A percentile compares a stretch with the other conserved stretches of the same genome.
Conservation (phyloP, 1,139 yeast species). For the Taiozyma sp. region DNA sequence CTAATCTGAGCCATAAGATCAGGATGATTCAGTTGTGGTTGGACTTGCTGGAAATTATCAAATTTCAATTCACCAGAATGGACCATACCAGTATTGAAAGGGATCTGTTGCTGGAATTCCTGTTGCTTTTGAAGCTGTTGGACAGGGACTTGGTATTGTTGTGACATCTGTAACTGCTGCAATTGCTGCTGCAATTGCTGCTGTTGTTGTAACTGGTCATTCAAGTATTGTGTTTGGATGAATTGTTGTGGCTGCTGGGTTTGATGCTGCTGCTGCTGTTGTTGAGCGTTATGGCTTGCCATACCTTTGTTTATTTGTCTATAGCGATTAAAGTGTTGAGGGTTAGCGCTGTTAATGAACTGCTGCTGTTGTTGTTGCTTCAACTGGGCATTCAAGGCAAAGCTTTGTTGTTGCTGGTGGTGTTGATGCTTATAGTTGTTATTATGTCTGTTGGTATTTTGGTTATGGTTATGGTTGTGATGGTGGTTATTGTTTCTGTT, state of each 20-base stretch:
- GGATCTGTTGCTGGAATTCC: not conserved
- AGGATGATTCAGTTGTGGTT: constrained; percentile 4
- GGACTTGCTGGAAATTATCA: constrained; percentile 9
- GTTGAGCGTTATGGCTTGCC: constrained; percentile 2
- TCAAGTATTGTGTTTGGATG: constrained; percentile 3
- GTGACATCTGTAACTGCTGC: constrained; percentile 4
- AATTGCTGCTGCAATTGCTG: constrained; percentile 4
- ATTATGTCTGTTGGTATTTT: constrained; percentile 8
- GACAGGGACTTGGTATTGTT: not conserved
- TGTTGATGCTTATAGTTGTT: constrained; percentile 18
- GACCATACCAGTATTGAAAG: not conserved
- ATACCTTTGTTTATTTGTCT: constrained; percentile 14
- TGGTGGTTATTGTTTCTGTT: constrained; percentile 13
- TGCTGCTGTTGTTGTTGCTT: constrained; percentile 22
- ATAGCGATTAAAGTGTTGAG: constrained; percentile 6
- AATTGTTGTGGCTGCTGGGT: constrained; percentile 10
- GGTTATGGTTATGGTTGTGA: constrained; percentile 10
- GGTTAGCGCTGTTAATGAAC: constrained; percentile 14
- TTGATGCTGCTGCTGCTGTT: constrained; percentile 7
- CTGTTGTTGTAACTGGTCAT: not conserved
- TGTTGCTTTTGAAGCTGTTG: not conserved
- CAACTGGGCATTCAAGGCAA: constrained; percentile 18
- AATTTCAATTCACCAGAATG: constrained; percentile 4
- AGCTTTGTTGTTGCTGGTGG: constrained; percentile 22
- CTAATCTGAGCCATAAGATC: constrained; percentile 13